These are phyloP conservation scores for Phaeosphaeriaceae sp. DNA, from an alignment of 2,329 filamentous ascomycete species.

Conservation along the genomic window DNA sequence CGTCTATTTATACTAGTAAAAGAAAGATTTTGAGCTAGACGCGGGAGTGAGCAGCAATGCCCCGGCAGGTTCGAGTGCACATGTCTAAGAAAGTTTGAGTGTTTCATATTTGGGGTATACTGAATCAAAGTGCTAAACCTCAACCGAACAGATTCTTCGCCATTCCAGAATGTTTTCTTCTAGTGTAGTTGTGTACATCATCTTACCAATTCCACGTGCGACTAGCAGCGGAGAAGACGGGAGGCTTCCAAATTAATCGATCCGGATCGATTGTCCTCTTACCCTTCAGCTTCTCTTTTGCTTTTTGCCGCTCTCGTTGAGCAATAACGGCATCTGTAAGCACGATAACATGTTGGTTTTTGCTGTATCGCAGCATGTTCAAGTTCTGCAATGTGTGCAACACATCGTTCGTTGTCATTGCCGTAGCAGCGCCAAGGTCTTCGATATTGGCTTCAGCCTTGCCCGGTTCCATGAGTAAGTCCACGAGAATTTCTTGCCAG, in stretches of 20 bases:
- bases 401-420: constrained; percentile 98
- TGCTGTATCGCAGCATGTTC: constrained; percentile 94
- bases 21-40: too few species aligned
- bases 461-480: constrained; percentile 70
- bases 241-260: constrained; percentile 91
- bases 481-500: constrained; percentile 94
- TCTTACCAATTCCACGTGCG: constrained; percentile 92
- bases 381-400: constrained; percentile 92
- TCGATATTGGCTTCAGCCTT: constrained; percentile 83
- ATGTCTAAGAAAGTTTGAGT: neutral
- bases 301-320: constrained; percentile 71
- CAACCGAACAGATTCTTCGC: too few species aligned
- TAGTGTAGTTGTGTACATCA: neutral
- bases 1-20: neutral
- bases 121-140: neutral
- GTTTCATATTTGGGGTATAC: constrained; percentile 3
- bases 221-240: constrained; percentile 87
- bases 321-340: constrained; percentile 82
- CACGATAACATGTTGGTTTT: constrained; percentile 95
- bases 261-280: constrained; percentile 78
- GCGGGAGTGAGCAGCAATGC: too few species aligned
- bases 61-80: too few species aligned
- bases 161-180: too few species aligned
- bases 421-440: constrained; percentile 75
- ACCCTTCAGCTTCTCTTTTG: constrained; percentile 80